Evolutionary conservation across 2,329 filamentous ascomycete genomes (phyloP).

Genomic region (Didymella segeticola): DNA sequence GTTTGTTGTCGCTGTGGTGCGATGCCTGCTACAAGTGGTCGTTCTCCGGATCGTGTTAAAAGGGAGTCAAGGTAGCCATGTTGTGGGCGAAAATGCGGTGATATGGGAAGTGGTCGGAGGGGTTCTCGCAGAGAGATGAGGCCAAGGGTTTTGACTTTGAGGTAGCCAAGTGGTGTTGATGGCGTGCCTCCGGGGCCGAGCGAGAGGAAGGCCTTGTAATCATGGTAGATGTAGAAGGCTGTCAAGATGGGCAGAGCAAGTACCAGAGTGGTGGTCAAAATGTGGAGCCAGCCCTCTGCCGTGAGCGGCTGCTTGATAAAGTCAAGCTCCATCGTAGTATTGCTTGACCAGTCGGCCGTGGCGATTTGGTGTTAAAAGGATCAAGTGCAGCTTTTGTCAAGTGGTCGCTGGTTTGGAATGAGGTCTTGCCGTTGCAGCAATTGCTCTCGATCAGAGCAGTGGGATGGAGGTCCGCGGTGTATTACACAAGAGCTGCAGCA

Average conservation of each 20-base stretch:
- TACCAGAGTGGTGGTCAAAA: conserved; percentile 29
- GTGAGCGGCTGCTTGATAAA: not conserved
- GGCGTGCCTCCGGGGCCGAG: conserved; percentile 84
- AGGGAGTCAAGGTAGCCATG: conserved; percentile 67
- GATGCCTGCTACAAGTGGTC: conserved; percentile 75
- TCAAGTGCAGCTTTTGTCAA: not conserved
- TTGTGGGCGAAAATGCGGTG: conserved; percentile 60
- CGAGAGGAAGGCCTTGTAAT: conserved; percentile 77
- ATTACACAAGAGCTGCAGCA: conserved; percentile 9
- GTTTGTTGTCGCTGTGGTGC: conserved; percentile 81
- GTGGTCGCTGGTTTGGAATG: not conserved
- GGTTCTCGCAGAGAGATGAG: conserved; percentile 75
- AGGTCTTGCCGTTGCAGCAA: not conserved
- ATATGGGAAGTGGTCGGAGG: conserved; percentile 64
- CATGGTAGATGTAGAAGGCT: conserved; percentile 62
- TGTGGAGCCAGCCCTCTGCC: conserved; percentile 17
- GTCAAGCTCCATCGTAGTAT: conserved; percentile 1
- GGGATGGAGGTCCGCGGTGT: conserved; percentile 8
- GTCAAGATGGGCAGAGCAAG: conserved; percentile 36
- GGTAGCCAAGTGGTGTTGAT: conserved; percentile 73
- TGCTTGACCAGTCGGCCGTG: not conserved
- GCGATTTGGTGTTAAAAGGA: not conserved
- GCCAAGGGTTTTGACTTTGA: conserved; percentile 74
- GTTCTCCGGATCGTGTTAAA: conserved; percentile 66
- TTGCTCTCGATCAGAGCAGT: not conserved